Evolutionary conservation across 78 protist species (phyloP).

Genomic region (Trichosphaerium sp.): DNA sequence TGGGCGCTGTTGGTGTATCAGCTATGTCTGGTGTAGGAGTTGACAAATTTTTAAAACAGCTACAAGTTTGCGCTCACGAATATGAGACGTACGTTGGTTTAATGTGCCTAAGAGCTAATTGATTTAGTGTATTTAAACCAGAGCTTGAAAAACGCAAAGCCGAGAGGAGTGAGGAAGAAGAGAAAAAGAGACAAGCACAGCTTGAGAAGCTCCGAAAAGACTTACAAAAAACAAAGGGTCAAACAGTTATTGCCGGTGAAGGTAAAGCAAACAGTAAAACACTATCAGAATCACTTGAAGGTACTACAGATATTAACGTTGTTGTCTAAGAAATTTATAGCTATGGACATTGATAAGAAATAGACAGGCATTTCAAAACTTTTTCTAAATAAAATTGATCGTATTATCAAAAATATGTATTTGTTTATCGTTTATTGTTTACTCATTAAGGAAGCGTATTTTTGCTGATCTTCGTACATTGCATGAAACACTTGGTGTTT

Average conservation of each 20-base stretch:
- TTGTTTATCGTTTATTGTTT: too few relatives aligned
- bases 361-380: too few relatives aligned
- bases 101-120: neutral
- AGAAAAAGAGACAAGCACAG: conserved; percentile 3
- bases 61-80: conserved; percentile 45
- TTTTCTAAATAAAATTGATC: too few relatives aligned
- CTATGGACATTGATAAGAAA: too few relatives aligned
- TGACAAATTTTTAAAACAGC: conserved; percentile 37
- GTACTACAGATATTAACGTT: too few relatives aligned
- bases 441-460: too few relatives aligned
- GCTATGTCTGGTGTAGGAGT: conserved; percentile 78
- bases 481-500: too few relatives aligned
- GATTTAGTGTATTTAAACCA: neutral
- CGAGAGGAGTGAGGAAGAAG: conserved; percentile 6
- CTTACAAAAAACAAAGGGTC: conserved; percentile 43
- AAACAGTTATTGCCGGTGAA: conserved; percentile 9
- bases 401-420: too few relatives aligned
- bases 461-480: too few relatives aligned
- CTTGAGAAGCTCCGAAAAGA: conserved; percentile 41
- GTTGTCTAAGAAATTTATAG: too few relatives aligned
- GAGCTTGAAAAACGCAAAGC: conserved; percentile 28
- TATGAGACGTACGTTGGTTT: conserved; percentile 42
- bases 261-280: neutral
- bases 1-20: conserved; percentile 57
- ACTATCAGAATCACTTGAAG: neutral